Evolutionary conservation across 2,329 filamentous ascomycete genomes (phyloP).

Genomic region (Endothia cerciana): DNA sequence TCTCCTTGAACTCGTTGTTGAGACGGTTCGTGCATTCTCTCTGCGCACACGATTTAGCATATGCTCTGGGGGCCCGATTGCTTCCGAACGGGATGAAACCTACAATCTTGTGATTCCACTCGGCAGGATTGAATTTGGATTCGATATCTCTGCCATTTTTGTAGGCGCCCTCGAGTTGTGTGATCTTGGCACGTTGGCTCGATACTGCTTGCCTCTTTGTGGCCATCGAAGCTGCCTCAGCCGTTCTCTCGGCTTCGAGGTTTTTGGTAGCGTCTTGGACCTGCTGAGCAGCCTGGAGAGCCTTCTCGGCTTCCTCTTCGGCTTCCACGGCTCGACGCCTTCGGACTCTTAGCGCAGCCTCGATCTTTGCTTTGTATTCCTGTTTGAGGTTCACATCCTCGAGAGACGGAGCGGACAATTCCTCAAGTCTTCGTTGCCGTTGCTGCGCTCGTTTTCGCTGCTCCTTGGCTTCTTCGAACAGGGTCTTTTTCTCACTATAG

Average conservation of each 20-base stretch:
- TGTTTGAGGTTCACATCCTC: slow-evolving; percentile 71
- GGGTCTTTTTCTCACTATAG: slow-evolving; percentile 60
- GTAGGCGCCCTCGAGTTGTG: slow-evolving; percentile 63
- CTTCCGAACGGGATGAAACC: not conserved
- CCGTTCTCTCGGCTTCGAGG: slow-evolving; percentile 54
- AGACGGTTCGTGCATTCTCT: slow-evolving; percentile 25
- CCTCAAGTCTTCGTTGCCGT: slow-evolving; percentile 64
- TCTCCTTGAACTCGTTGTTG: slow-evolving; percentile 26
- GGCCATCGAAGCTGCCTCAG: slow-evolving; percentile 54
- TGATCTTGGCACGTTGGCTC: slow-evolving; percentile 60
- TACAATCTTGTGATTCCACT: slow-evolving; percentile 73
- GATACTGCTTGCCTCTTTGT: slow-evolving; percentile 56
- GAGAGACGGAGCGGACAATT: slow-evolving; percentile 66
- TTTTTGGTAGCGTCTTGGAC: slow-evolving; percentile 46
- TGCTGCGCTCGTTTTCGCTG: slow-evolving; percentile 57
- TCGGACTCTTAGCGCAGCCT: slow-evolving; percentile 58
- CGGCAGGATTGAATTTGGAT: slow-evolving; percentile 62
- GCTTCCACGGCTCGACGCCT: slow-evolving; percentile 56
- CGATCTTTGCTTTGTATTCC: slow-evolving; percentile 63
- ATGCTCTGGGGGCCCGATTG: not conserved
- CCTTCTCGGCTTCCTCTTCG: slow-evolving; percentile 54
- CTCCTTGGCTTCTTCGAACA: slow-evolving; percentile 56
- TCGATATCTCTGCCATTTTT: slow-evolving; percentile 62
- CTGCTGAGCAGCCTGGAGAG: slow-evolving; percentile 46
- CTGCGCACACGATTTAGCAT: slow-evolving; percentile 17